Evolutionary conservation across 176 grass and related monocot genomes (phyloP), one percentile per base, ranked within the genome.

Genomic region (Triticum turgidum): DNA sequence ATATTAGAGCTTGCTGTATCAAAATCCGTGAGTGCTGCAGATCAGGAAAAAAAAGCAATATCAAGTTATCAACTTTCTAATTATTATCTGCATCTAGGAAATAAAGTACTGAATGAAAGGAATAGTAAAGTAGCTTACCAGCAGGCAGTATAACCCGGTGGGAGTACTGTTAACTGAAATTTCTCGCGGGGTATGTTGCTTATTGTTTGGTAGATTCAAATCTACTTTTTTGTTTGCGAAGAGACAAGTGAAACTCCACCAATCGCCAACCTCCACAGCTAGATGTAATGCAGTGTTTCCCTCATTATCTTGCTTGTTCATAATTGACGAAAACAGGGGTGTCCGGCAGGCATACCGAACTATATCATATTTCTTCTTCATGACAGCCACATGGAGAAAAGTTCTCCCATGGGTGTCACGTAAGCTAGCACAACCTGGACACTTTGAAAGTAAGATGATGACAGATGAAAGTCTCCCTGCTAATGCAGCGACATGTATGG

Each of bases 401-500:
- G 65, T 92, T 73, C 82, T 89, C 41, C 71, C 86, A 20, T 78
- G 4, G 3, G 11, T 5, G 51, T 92, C 90, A 6, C 12, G 25
- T 25, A 89, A 64, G 29, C 42, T 78, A 4, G 79, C 77, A 5
- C 68, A 77, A 30, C 84, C 90, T 37, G 63, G 37, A 38, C 35
- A 88, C 11, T 22, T 32, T 6, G 25, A 0, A 6, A 85, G 20
- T 13, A 88, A n/a, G 15, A 59, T 5, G 3, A 18, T 15, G 74
- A 88, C 61, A 11, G 73, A 34, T 59, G 21, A 21, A 62, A 78
- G 61, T 7, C 41, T 44, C 17, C 82, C 82, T n/a, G 61, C 45
- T 4, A 8, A 69, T 2, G 90, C 86, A 56, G 90, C 90, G 11
- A 91, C 51, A 34, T 90, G 84, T 52, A 90, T 69, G 4, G 84